These are phyloP conservation scores for Chrysosphaeria jannelii DNA, from an alignment of 2,329 filamentous ascomycete genomes.

Conservation along the genomic window DNA sequence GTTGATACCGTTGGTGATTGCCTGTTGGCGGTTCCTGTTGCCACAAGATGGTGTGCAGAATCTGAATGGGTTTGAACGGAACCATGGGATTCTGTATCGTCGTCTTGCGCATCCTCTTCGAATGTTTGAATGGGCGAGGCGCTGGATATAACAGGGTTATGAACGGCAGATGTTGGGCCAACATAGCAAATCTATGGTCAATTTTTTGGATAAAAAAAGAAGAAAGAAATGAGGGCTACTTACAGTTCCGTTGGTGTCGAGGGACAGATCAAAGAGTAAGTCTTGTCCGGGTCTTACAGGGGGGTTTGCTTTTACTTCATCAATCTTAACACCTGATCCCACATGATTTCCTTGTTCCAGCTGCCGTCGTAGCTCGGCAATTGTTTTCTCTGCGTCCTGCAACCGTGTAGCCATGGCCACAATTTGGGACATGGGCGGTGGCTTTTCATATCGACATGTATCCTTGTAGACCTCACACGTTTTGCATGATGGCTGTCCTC, in stretches of 20 bases:
- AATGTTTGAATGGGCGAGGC: slow-evolving; percentile 3
- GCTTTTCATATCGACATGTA: slow-evolving; percentile 8
- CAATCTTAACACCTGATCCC: background rate
- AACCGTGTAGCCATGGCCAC: slow-evolving; percentile 7
- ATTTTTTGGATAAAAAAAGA: background rate
- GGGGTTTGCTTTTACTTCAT: background rate
- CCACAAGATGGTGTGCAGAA: too few relatives aligned
- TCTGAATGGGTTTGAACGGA: too few relatives aligned
- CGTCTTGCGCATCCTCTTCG: slow-evolving; percentile 2
- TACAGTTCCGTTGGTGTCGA: slow-evolving; percentile 6
- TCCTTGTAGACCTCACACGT: slow-evolving; percentile 8
- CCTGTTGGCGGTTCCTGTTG: too few relatives aligned
- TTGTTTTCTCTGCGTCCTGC: slow-evolving; percentile 6
- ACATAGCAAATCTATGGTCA: slow-evolving; percentile 7
- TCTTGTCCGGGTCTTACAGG: slow-evolving; percentile 3
- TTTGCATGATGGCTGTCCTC: slow-evolving; percentile 7
- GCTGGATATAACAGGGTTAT: slow-evolving; percentile 5
- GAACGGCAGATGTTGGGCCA: slow-evolving; percentile 7
- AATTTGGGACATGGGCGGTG: slow-evolving; percentile 8
- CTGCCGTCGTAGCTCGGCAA: slow-evolving; percentile 1
- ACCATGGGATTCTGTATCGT: too few relatives aligned
- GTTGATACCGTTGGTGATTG: too few relatives aligned
- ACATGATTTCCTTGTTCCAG: background rate
- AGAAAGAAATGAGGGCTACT: background rate
- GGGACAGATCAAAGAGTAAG: slow-evolving; percentile 5